Evolutionary conservation across 345 rosid genomes (phyloP).

Genomic region (Hypericum androsaemum): DNA sequence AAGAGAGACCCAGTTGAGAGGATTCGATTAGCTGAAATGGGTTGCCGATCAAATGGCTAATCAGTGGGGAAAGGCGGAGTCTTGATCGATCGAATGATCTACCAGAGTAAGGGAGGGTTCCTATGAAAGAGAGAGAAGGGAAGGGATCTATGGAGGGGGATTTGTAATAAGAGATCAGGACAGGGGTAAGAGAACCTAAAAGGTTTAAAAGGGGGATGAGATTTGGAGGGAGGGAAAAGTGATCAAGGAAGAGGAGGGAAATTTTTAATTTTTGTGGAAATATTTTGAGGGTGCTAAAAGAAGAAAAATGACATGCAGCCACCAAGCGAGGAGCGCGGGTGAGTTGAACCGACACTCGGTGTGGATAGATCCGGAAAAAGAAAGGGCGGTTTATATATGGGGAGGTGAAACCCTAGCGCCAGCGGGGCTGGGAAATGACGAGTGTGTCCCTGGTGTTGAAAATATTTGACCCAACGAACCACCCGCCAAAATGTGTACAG

Average conservation of each 20-base stretch:
- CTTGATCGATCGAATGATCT: no score
- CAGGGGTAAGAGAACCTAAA: no score
- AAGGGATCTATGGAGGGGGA: no score
- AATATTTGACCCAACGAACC: neutral
- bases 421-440: neutral
- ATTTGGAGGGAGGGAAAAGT: no score
- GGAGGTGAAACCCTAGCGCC: constrained; percentile 25
- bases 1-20: constrained; percentile 6
- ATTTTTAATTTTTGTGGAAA: no score
- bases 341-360: constrained; percentile 15
- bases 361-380: neutral
- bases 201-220: no score
- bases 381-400: constrained; percentile 15
- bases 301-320: neutral
- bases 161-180: no score
- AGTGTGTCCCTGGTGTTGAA: constrained; percentile 1
- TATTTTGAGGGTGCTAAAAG: no score
- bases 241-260: no score
- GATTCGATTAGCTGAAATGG: neutral
- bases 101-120: no score
- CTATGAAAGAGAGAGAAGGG: no score
- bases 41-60: neutral
- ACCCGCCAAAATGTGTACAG: constrained; percentile 12
- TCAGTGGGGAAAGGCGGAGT: no score
- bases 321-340: neutral